Base-by-base conservation (phyloP, 495 filamentous ascomycete species). In the Penicillium salamii region DNA sequence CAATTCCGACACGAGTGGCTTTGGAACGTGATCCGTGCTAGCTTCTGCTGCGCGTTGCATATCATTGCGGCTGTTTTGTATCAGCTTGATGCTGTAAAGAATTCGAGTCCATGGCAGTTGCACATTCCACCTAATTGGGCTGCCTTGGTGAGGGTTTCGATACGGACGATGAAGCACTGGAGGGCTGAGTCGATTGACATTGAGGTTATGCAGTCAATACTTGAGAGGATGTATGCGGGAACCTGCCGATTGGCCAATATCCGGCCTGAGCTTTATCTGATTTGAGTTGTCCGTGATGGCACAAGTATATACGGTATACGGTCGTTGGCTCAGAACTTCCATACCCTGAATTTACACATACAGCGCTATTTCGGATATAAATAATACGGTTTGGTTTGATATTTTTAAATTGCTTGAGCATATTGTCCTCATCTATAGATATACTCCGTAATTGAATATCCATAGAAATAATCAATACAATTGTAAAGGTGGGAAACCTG, bases 1-100 rank as follows among this genome's bases (percentile, higher is more conserved):
- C 52, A 63, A 6, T 61, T 58, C 29, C 61, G 61, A 18, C 61
- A 63, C 17, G 54, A 61, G 39, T 63, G 58, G 58, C 51, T 63
- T 31, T 58, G 55, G 52, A 61, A 54, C 24, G 34, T 58, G 15
- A 39, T 63, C 33, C 51, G 61, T 6, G 35, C 29, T 15, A 56
- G 49, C 6, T 63, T 63, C 32, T 37, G 47, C 7, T 50, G 46
- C 9, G 54, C 58, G 1, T 46, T 63, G 18, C 61, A 63, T 18
- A 58, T 63, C 36, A 38, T 58, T 7, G 58, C 38, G 0, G 54
- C 52, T 14, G 54, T 58, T 5, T 38, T 63, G 13, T 55, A 56
- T 31, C 46, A 49, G 6, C 24, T 58, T 8, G 35, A 52, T 12
- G 29, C 36, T 20, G 35, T 39, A 3, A 28, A 45, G n/a, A 40